Conservation (phyloP, 1,284 basidiomycete genomes). For the Trichosporon faecale region DNA sequence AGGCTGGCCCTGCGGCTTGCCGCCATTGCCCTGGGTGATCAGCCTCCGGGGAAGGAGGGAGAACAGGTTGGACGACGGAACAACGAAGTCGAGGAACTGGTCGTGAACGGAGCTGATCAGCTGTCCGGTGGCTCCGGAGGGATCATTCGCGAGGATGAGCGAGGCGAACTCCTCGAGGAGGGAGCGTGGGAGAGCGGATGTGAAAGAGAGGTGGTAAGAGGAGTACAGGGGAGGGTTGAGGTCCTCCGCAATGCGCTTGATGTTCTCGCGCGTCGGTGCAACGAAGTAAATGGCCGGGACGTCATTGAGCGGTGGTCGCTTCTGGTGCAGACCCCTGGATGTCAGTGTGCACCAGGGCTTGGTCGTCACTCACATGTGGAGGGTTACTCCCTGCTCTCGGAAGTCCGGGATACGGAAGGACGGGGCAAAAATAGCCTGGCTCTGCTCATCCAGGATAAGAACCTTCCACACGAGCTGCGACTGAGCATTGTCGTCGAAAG, state of each 20-base stretch:
- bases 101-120: slow-evolving; percentile 77
- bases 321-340: slow-evolving; percentile 80
- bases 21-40: slow-evolving; percentile 30
- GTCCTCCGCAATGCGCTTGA: slow-evolving; percentile 80
- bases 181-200: slow-evolving; percentile 80
- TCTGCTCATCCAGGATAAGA: slow-evolving; percentile 87
- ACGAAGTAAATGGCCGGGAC: slow-evolving; percentile 98
- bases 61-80: slow-evolving; percentile 91
- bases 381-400: slow-evolving; percentile 90
- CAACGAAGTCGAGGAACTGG: slow-evolving; percentile 95
- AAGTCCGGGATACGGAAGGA: slow-evolving; percentile 93
- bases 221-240: slow-evolving; percentile 86
- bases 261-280: slow-evolving; percentile 79
- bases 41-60: slow-evolving; percentile 67
- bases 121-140: slow-evolving; percentile 66
- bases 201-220: slow-evolving; percentile 91
- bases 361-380: slow-evolving; percentile 75
- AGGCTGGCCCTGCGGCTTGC: slow-evolving; percentile 33
- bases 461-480: slow-evolving; percentile 94
- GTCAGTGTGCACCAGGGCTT: background rate
- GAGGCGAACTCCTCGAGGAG: slow-evolving; percentile 92
- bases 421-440: slow-evolving; percentile 94
- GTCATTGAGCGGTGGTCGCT: slow-evolving; percentile 84
- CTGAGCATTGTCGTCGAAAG: slow-evolving; percentile 47
- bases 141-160: slow-evolving; percentile 70